Base-by-base conservation (phyloP, 208 protist genomes). In the Kentomonas sorsogonicus region DNA sequence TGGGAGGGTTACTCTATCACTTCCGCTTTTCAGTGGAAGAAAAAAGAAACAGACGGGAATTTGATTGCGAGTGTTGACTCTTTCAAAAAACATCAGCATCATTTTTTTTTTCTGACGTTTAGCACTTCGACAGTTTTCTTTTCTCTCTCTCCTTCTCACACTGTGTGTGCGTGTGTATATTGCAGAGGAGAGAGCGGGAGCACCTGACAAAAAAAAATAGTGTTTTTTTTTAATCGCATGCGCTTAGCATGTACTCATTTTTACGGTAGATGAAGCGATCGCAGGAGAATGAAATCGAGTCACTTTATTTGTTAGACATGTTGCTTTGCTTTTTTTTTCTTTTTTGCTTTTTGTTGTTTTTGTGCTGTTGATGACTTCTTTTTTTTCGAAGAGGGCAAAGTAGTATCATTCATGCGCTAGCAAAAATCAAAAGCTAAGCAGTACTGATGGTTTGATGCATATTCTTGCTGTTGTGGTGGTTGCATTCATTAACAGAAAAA, bases 271-370 rank as follows among this genome's bases (percentile, higher is more conserved):
- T 15, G 11, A 36, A 36, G 11, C 5, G 11, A 11, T 15, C 11
- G 33, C 11, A 36, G 5, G 11, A 36, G 33, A 36, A 36, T 15
- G 11, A 36, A 36, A 11, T 15, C 5, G 11, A 36, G 11, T 11
- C 7, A 36, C 5, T 11, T 36, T 60, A 34, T 59, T 47, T 45
- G 45, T 59, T 43, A 54, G 54, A 55, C 43, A 34, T 55, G 47
- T 47, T 33, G 22, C 47, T 20, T 11, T 36, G n/a, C 3, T 13
- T 63, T 52, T 39, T 63, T 74, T 53, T 59, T 54, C 59, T 64
- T 30, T 33, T 33, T 72, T 36, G 31, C 46, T 48, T 52, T 29
- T 53, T 29, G 11, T 45, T 45, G 31, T 39, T 31, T 39, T 66
- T 22, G 9, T 41, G 13, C 16, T 18, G 58, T 39, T 59, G 31